Base-by-base conservation (phyloP, 164 flowering plant genomes). In the Stephania cephalantha region DNA sequence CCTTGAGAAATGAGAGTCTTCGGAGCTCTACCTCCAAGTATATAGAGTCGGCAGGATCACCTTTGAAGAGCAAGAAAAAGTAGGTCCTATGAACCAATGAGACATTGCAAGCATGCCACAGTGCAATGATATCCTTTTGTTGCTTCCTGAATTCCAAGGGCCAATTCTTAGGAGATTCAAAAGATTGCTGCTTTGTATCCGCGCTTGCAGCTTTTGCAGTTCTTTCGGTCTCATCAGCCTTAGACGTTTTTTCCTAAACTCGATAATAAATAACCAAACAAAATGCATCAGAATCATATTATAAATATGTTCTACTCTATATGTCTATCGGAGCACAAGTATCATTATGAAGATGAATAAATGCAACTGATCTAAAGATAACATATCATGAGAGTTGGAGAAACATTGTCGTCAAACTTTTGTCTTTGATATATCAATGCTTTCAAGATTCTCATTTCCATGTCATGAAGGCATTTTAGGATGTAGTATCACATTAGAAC, bases 21-120 rank as follows among this genome's bases (percentile, higher is more conserved):
- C 97, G 83, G 53, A 87, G 83, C 85, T 96, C 99, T 4, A 96
- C 97, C 81, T 94, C 97, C 85, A 94, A 73, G 83, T 94, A 96
- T 68, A 91, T 82, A 17, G 88, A 81, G 78, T 96, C 99, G 1
- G 89, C 58, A 4, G 88, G 89, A 64, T 92, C 97, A 11, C 97
- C 99, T 79, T 87, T 88, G 80, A 94, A 94, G n/a, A 94, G 89
- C 25, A 92, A 84, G 85, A 90, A 90, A 84, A 94, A 96, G 79
- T 85, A 87, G 46, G 90, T 88, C 80, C 98, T 88, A 78, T 94
- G 97, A 46, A 87, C 81, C 82, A 96, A 78, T 48, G 97, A 90
- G 17, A 88, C 90, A 66, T 87, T 78, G 85, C 97, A 92, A 48
- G 79, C 70, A 31, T 84, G 79, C 99, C 99, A 94, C 64, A 92